Evolutionary conservation across 495 filamentous ascomycete genomes (phyloP).

Genomic region (Aspergillus campestris): DNA sequence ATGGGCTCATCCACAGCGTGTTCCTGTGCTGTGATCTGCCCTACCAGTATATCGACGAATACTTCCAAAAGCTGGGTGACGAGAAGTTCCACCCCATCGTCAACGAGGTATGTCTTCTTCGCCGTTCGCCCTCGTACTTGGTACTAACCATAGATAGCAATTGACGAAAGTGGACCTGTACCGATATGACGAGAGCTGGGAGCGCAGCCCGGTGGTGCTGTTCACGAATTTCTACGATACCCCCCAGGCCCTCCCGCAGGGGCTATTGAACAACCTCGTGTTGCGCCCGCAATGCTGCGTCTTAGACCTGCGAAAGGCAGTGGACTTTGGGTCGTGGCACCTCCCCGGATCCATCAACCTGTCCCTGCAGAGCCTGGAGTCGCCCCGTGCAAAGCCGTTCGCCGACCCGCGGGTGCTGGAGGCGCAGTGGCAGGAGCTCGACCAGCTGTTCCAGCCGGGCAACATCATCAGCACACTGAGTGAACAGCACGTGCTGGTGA

Average conservation of each 20-base stretch:
- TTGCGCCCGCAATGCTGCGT: constrained; percentile 23
- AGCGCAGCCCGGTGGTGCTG: constrained; percentile 32
- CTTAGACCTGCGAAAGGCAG: constrained; percentile 32
- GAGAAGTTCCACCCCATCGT: constrained; percentile 46
- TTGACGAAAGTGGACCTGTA: constrained; percentile 44
- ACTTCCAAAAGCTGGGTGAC: constrained; percentile 46
- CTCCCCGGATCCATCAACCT: constrained; percentile 39
- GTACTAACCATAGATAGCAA: constrained; percentile 21
- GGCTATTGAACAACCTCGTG: constrained; percentile 14
- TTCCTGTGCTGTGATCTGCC: constrained; percentile 56
- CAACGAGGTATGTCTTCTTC: constrained; percentile 39
- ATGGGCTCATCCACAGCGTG: constrained; percentile 45
- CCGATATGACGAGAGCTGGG: constrained; percentile 48
- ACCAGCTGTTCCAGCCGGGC: constrained; percentile 24
- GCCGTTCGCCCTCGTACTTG: background rate
- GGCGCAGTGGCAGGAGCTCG: constrained; percentile 38
- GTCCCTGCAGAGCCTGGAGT: constrained; percentile 24
- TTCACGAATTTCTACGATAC: constrained; percentile 27
- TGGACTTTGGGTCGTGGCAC: constrained; percentile 35
- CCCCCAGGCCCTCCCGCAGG: constrained; percentile 16
- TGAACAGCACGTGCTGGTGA: constrained; percentile 32
- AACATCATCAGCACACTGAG: constrained; percentile 18
- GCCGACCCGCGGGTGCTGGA: constrained; percentile 34
- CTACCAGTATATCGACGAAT: constrained; percentile 54
- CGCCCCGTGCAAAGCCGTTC: constrained; percentile 36